Conservation (phyloP, 2,329 filamentous ascomycete species). For the Endothia cerciana region DNA sequence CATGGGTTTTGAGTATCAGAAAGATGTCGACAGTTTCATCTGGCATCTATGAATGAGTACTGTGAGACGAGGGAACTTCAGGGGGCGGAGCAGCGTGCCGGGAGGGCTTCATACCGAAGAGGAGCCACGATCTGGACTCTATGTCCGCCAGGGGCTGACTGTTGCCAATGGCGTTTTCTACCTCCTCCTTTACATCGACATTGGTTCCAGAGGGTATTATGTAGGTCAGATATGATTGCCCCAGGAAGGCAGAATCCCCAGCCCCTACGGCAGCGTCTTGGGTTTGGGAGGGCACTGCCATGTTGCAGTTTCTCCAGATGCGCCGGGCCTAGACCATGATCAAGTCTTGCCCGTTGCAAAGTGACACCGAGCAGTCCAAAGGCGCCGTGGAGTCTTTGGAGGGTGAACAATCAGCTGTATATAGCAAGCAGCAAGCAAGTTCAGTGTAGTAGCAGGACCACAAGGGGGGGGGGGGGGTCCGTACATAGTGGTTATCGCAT, state of each 20-base stretch:
- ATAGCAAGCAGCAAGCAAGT: not conserved
- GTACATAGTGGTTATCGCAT: conserved; percentile 15
- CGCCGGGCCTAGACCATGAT: conserved; percentile 21
- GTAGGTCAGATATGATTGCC: conserved; percentile 63
- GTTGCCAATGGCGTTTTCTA: conserved; percentile 38
- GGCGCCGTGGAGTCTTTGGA: not conserved
- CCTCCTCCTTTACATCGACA: conserved; percentile 56
- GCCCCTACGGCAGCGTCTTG: conserved; percentile 33
- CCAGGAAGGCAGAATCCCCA: conserved; percentile 52
- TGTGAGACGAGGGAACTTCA: conserved; percentile 41
- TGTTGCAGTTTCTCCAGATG: conserved; percentile 30
- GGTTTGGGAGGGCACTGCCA: conserved; percentile 37
- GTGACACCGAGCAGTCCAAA: not conserved
- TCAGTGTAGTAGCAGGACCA: not conserved
- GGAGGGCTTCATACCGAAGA: conserved; percentile 64
- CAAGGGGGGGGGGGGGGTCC: too few relatives aligned
- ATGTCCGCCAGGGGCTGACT: conserved; percentile 24
- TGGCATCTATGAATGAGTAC: conserved; percentile 58
- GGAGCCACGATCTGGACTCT: conserved; percentile 49
- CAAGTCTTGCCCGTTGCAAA: not conserved
- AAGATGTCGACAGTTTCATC: conserved; percentile 75
- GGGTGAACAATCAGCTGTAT: not conserved
- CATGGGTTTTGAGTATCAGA: conserved; percentile 68
- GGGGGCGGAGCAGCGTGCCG: conserved; percentile 33
- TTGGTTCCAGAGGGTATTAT: conserved; percentile 62